A percentile compares a stretch with the other conserved stretches of the same genome.
phyloP scores from a whole-genome alignment of 345 rosid genomes.

The Brassica cretica region DNA sequence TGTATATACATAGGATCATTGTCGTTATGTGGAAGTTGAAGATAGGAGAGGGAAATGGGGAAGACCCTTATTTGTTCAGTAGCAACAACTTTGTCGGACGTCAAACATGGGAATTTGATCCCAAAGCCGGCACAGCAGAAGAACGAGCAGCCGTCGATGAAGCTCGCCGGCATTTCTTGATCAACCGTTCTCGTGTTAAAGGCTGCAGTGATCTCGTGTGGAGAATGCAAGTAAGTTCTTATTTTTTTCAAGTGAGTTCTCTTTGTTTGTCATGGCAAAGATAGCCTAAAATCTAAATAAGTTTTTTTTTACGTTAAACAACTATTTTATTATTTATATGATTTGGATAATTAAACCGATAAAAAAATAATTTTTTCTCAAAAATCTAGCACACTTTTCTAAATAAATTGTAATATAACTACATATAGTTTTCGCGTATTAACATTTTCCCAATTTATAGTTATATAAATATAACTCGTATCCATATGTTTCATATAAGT shows the following conservation, averaged over 20 bases:
- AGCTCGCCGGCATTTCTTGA: constrained; percentile 46
- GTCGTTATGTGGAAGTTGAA: constrained; percentile 53
- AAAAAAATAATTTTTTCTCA: too few relatives aligned
- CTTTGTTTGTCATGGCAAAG: background rate
- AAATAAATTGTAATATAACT: too few relatives aligned
- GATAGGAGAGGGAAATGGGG: constrained; percentile 44
- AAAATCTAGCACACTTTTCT: too few relatives aligned
- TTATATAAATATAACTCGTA: too few relatives aligned
- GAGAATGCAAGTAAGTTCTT: constrained; percentile 48
- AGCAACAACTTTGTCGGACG: constrained; percentile 50
- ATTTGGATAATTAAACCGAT: too few relatives aligned
- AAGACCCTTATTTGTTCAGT: constrained; percentile 42
- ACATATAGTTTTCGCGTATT: too few relatives aligned
- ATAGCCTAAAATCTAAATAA: background rate
- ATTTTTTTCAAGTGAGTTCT: background rate
- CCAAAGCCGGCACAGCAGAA: constrained; percentile 44
- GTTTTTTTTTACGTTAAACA: too few relatives aligned
- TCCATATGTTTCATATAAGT: too few relatives aligned
- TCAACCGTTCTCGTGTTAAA: constrained; percentile 40
- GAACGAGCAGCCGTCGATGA: constrained; percentile 47
- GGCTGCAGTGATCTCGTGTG: constrained; percentile 49
- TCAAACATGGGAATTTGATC: constrained; percentile 53
- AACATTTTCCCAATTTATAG: too few relatives aligned
- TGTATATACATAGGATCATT: background rate
- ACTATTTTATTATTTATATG: too few relatives aligned